Conservation (phyloP, 179 eudicot species). For the Amaranthus tricolor region DNA sequence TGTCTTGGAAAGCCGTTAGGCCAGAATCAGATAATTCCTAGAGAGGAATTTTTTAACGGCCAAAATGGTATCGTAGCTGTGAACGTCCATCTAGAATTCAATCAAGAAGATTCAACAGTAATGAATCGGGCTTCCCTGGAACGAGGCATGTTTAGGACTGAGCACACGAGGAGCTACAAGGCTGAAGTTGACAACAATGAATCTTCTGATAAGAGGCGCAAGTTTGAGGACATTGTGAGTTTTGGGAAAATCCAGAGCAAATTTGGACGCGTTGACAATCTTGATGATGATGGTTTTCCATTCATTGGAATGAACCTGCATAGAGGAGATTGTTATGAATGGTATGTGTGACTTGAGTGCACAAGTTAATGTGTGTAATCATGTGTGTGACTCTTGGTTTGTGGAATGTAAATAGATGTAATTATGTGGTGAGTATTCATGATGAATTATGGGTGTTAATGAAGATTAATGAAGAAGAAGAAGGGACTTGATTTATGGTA, state of each 20-base stretch:
- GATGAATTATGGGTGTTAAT: too few relatives aligned
- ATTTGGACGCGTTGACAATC: constrained; percentile 82
- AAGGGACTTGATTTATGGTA: too few relatives aligned
- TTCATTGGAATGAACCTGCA: constrained; percentile 81
- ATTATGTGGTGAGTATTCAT: too few relatives aligned
- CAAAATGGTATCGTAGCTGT: constrained; percentile 98
- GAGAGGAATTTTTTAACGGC: constrained; percentile 75
- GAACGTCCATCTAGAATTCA: constrained; percentile 86
- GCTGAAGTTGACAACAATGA: constrained; percentile 87
- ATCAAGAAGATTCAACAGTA: constrained; percentile 93
- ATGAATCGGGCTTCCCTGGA: constrained; percentile 92
- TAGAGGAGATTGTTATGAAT: too few relatives aligned
- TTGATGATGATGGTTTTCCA: constrained; percentile 98
- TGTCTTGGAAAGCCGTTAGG: constrained; percentile 61
- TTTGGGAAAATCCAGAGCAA: constrained; percentile 90
- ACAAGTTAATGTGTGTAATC: too few relatives aligned
- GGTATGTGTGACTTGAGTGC: too few relatives aligned
- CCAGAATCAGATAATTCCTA: constrained; percentile 42
- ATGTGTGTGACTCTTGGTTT: too few relatives aligned
- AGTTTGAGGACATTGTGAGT: constrained; percentile 55
- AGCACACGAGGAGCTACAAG: constrained; percentile 84
- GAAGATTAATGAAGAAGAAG: too few relatives aligned
- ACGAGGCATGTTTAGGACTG: constrained; percentile 94
- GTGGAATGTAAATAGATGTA: too few relatives aligned
- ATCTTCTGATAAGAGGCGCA: constrained; percentile 48